Conservation (phyloP, 495 filamentous ascomycete genomes). For the Neurospora pannonica region DNA sequence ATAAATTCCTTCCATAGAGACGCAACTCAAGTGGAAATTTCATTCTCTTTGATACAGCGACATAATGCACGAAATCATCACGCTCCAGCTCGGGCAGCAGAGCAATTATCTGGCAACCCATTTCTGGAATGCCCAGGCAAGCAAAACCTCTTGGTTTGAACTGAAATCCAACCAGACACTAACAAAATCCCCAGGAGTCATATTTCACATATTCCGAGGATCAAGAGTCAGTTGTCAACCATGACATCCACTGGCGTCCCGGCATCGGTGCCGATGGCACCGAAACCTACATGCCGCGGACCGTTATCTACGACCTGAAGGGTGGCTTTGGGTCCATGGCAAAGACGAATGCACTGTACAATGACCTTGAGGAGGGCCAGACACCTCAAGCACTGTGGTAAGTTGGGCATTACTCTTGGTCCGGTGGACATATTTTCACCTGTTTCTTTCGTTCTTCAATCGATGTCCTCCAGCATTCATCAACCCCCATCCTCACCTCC, state of each 20-base stretch:
- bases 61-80: conserved; percentile 90
- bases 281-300: conserved; percentile 87
- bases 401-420: conserved; percentile 7
- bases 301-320: conserved; percentile 92
- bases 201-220: conserved; percentile 85
- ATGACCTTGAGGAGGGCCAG: conserved; percentile 43
- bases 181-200: conserved; percentile 58
- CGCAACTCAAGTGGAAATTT: neutral
- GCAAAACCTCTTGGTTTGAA: neutral
- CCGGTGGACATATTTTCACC: neutral
- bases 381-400: conserved; percentile 50
- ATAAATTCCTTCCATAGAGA: neutral
- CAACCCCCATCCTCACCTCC: neutral
- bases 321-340: conserved; percentile 79
- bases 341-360: conserved; percentile 84
- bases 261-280: conserved; percentile 74
- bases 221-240: conserved; percentile 64
- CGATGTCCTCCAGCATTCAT: neutral
- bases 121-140: conserved; percentile 88
- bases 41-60: neutral
- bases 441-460: neutral
- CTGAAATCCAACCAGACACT: neutral
- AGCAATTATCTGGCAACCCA: conserved; percentile 94
- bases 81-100: conserved; percentile 83
- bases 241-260: conserved; percentile 84